A percentile compares a stretch with the other conserved stretches of the same genome.
These are phyloP conservation scores for Ocimum tenuiflorum DNA, from an alignment of 257 asterid genomes.

Conservation along the genomic window DNA sequence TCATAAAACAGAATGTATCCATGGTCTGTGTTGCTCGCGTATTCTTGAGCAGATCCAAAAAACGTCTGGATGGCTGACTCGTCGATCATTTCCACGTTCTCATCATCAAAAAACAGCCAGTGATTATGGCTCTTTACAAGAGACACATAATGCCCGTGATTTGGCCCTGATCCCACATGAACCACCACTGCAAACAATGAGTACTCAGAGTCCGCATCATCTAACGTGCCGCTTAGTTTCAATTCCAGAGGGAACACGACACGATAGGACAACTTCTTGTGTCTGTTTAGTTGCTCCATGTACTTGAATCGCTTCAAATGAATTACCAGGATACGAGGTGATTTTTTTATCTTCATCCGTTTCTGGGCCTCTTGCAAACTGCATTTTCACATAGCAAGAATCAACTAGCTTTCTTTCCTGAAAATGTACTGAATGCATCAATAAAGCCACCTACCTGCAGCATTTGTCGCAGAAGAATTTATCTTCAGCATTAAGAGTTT, in stretches of 20 bases:
- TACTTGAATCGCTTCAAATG: conserved; percentile 70
- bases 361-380: conserved; percentile 75
- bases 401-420: too few species aligned
- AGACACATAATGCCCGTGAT: conserved; percentile 63
- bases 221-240: conserved; percentile 49
- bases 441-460: too few species aligned
- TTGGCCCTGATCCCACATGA: conserved; percentile 68
- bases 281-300: conserved; percentile 40
- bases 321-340: conserved; percentile 56
- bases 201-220: conserved; percentile 51
- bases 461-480: too few species aligned
- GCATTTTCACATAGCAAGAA: neutral
- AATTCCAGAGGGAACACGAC: conserved; percentile 68
- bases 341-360: conserved; percentile 62
- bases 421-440: too few species aligned
- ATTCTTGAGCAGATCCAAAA: conserved; percentile 60
- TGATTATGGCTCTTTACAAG: conserved; percentile 61
- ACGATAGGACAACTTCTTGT: conserved; percentile 53
- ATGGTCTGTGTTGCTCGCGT: conserved; percentile 46
- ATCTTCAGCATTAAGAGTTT: too few species aligned
- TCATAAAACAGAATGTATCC: conserved; percentile 65
- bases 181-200: conserved; percentile 58
- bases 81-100: conserved; percentile 59
- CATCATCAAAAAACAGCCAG: conserved; percentile 66
- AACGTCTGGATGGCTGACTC: conserved; percentile 60